Conservation (phyloP, 768 basidiomycete species). For the Polyporus arcularius region DNA sequence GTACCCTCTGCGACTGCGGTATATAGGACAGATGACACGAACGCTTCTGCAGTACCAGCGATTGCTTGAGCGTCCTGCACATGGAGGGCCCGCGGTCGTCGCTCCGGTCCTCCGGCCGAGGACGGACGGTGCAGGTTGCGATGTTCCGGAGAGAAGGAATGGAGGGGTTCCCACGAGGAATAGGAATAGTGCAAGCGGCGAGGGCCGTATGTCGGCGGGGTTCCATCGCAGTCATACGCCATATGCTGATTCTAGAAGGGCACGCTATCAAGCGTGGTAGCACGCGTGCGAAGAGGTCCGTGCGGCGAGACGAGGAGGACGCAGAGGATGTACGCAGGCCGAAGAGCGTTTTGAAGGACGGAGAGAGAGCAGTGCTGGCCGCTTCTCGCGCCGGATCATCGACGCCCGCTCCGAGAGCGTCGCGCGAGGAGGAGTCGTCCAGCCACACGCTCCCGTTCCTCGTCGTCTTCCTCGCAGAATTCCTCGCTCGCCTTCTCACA, state of each 20-base stretch:
- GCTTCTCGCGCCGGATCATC: neutral
- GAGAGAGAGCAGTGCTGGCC: neutral
- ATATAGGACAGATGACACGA: too few relatives aligned
- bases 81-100: too few relatives aligned
- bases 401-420: too few relatives aligned
- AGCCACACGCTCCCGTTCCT: neutral
- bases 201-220: slow-evolving; percentile 11
- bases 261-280: neutral
- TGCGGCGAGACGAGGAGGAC: neutral
- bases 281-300: neutral
- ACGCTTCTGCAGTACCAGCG: too few relatives aligned
- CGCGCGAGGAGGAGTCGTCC: neutral
- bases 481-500: slow-evolving; percentile 14
- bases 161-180: too few relatives aligned
- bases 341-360: neutral
- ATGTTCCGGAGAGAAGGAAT: too few relatives aligned
- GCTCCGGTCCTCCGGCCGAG: too few relatives aligned
- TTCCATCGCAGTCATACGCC: slow-evolving; percentile 7
- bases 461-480: neutral
- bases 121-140: too few relatives aligned
- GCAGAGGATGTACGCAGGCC: neutral
- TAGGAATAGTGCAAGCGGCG: neutral
- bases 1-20: too few relatives aligned
- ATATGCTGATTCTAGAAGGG: neutral
- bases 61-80: too few relatives aligned